These are phyloP conservation scores for Penicillium sp. DNA, from an alignment of 2,329 filamentous ascomycete genomes.

Conservation along the genomic window DNA sequence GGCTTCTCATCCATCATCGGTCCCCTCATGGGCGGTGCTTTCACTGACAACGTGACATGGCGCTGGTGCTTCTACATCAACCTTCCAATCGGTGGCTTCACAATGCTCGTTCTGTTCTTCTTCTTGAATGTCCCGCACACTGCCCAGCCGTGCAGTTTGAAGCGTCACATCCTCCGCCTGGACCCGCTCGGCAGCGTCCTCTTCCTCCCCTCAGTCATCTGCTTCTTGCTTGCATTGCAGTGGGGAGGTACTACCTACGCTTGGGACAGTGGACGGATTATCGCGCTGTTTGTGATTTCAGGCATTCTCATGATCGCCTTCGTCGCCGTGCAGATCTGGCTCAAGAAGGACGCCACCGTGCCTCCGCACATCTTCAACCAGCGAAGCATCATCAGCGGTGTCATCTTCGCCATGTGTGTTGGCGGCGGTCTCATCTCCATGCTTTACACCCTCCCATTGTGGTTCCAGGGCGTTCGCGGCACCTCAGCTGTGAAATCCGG, in stretches of 20 bases:
- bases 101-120: constrained; percentile 50
- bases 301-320: constrained; percentile 46
- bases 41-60: constrained; percentile 44
- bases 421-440: constrained; percentile 43
- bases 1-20: constrained; percentile 53
- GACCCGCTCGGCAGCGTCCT: constrained; percentile 39
- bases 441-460: constrained; percentile 48
- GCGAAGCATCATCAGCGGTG: constrained; percentile 40
- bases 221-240: constrained; percentile 25
- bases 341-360: constrained; percentile 53
- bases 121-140: constrained; percentile 35
- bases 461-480: constrained; percentile 51
- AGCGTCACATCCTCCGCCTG: constrained; percentile 41
- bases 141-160: constrained; percentile 33
- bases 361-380: constrained; percentile 54
- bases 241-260: constrained; percentile 26
- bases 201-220: constrained; percentile 28
- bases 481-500: constrained; percentile 48
- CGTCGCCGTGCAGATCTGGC: constrained; percentile 44
- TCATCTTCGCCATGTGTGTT: constrained; percentile 39
- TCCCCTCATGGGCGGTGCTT: constrained; percentile 47
- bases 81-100: constrained; percentile 43
- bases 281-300: constrained; percentile 24
- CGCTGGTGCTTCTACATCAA: constrained; percentile 49
- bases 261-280: constrained; percentile 25